Evolutionary conservation across 495 filamentous ascomycete species (phyloP), one percentile per base, ranked within the genome.

Genomic region (Pyrenopolyporus hunteri): DNA sequence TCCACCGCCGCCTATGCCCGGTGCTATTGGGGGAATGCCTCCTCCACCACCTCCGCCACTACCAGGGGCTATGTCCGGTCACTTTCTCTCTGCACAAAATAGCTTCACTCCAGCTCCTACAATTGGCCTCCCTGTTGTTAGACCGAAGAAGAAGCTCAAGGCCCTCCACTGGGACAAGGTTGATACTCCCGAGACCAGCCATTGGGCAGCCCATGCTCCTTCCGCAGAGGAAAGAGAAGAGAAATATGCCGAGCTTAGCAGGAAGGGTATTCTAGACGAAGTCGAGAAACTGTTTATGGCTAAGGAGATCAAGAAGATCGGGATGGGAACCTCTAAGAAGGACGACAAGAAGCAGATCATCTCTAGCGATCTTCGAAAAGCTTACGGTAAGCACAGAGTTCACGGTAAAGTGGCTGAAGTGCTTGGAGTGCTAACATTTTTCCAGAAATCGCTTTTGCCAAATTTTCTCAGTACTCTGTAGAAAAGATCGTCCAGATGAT

Each of bases 161-260:
- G 93, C 94, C 29, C 83, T 98, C 59, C 94, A 98, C 78, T 98
- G 94, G 94, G 94, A 98, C 70, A 98, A 98, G 76, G 89, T 98
- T 31, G 94, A 98, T 73, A 82, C 91, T 46, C 90, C 92, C 11
- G 87, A 96, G 70, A 91, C 93, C 31, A 98, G 94, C 28, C 91
- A 98, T 58, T 98, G 95, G 95, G 94, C 94, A 32, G 78, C 85
- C 11, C 91, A 96, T 72, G 85, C 89, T 20, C 88, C 89, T 8
- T 94, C 90, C 6, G 79, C 82, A 10, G 85, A 93, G 69, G 89
- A 86, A 58, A 91, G 91, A 69, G 95, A 98, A 78, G 89, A 95
- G 69, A 96, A 97, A 72, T 98, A 97, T 70, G 85, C 87, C 14
- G 94, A 98, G 64, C 81, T 98, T 44, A 90, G 89, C 25, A 88